Evolutionary conservation across 176 grass and related monocot genomes (phyloP).

Genomic region (Echinochloa phyllopogon): DNA sequence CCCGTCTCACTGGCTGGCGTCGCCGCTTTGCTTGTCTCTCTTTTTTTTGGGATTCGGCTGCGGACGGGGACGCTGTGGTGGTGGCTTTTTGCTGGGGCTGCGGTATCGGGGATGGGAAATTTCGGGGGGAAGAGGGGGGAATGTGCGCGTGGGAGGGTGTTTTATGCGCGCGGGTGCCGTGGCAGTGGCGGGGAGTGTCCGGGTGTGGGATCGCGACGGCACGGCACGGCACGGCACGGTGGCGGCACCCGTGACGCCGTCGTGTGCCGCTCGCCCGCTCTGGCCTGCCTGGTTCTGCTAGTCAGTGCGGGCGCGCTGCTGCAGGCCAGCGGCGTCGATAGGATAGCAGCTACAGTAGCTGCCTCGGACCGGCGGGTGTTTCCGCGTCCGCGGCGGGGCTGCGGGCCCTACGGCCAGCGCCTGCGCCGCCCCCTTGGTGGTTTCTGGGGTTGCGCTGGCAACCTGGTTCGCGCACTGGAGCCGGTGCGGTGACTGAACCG

Average conservation of each 20-base stretch:
- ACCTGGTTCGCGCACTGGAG: background rate
- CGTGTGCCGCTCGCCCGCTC: slow-evolving; percentile 23
- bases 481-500: background rate
- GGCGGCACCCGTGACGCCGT: slow-evolving; percentile 45
- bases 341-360: too few relatives aligned
- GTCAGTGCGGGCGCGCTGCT: background rate
- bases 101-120: background rate
- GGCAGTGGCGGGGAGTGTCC: background rate
- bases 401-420: too few relatives aligned
- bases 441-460: background rate
- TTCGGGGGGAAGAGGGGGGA: slow-evolving; percentile 8
- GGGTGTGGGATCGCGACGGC: slow-evolving; percentile 5
- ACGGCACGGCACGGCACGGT: too few relatives aligned
- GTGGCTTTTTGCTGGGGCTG: background rate
- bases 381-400: too few relatives aligned
- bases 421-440: too few relatives aligned
- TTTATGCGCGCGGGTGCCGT: slow-evolving; percentile 7
- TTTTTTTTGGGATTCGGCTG: background rate
- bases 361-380: background rate
- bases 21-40: background rate
- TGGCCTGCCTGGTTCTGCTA: background rate
- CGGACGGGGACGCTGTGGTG: background rate
- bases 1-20: slow-evolving; percentile 4
- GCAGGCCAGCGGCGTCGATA: slow-evolving; percentile 4
- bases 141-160: slow-evolving; percentile 19